phyloP scores from a whole-genome alignment of 2,329 filamentous ascomycete species.

The Sodiomyces alkalinus region DNA sequence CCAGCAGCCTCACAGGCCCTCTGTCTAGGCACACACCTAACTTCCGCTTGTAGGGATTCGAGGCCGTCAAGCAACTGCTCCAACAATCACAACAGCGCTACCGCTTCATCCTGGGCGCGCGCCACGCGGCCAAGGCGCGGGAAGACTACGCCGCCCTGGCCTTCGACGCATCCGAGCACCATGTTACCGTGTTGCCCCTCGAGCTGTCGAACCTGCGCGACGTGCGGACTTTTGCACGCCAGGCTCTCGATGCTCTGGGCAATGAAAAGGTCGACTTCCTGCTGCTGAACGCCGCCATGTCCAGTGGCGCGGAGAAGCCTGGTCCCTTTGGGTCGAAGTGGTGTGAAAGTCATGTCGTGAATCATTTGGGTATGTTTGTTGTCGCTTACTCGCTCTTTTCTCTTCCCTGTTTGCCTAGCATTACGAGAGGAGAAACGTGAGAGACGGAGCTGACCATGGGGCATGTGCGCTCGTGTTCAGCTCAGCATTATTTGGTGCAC shows the following conservation, averaged over 20 bases:
- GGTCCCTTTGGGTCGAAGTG: constrained; percentile 28
- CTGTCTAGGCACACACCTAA: too few species aligned
- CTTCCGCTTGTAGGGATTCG: constrained; percentile 31
- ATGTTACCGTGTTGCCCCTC: constrained; percentile 28
- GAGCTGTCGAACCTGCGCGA: constrained; percentile 28
- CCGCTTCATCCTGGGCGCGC: constrained; percentile 31
- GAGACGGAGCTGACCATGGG: too few species aligned
- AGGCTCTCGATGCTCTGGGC: constrained; percentile 25
- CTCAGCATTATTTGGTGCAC: constrained; percentile 37
- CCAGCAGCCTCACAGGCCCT: constrained; percentile 1
- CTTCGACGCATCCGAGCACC: constrained; percentile 22
- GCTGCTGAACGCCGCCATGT: constrained; percentile 32
- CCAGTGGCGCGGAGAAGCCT: constrained; percentile 17
- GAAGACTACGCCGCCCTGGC: constrained; percentile 25
- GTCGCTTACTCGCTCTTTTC: neutral
- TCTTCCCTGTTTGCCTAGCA: too few species aligned
- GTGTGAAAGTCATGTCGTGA: constrained; percentile 34
- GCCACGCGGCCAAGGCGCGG: constrained; percentile 24
- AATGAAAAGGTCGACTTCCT: constrained; percentile 29
- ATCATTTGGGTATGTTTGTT: constrained; percentile 29
- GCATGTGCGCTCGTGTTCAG: too few species aligned
- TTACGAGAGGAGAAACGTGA: too few species aligned
- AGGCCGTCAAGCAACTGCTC: constrained; percentile 35
- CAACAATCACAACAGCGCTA: constrained; percentile 27
- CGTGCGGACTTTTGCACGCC: constrained; percentile 30